A percentile compares a stretch with the other conserved stretches of the same genome.
phyloP scores from a whole-genome alignment of 768 basidiomycete species.

The Mycena sanguinolenta region DNA sequence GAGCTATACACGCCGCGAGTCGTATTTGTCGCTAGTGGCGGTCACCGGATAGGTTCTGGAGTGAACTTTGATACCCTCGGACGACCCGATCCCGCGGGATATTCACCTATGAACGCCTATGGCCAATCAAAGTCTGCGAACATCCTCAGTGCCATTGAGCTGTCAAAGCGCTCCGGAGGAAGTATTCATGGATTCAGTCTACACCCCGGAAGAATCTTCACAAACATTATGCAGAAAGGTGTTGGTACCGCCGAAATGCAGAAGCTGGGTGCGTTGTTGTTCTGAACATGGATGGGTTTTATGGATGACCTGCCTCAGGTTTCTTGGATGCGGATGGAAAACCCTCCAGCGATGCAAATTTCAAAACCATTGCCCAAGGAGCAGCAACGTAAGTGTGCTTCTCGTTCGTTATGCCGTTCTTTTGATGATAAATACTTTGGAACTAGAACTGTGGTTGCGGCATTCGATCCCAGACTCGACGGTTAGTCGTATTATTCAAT shows the following conservation, averaged over 20 bases:
- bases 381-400: constrained; percentile 28
- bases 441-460: constrained; percentile 31
- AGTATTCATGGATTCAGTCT: constrained; percentile 20
- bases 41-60: neutral
- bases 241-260: neutral
- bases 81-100: neutral
- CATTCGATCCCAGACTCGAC: constrained; percentile 25
- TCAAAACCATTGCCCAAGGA: constrained; percentile 26
- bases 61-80: constrained; percentile 10
- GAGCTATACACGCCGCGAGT: constrained; percentile 4
- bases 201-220: constrained; percentile 21
- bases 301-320: no score
- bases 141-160: constrained; percentile 20
- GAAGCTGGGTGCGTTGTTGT: neutral
- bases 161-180: constrained; percentile 2
- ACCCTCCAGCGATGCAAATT: neutral
- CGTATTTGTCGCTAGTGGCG: constrained; percentile 14
- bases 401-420: no score
- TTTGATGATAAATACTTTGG: no score
- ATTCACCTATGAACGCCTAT: neutral
- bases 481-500: constrained; percentile 18
- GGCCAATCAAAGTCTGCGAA: constrained; percentile 25
- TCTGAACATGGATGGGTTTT: no score
- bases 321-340: constrained; percentile 9
- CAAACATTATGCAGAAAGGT: constrained; percentile 1